phyloP scores from a whole-genome alignment of 2,329 filamentous ascomycete genomes.

The Pochonia chlamydosporia region DNA sequence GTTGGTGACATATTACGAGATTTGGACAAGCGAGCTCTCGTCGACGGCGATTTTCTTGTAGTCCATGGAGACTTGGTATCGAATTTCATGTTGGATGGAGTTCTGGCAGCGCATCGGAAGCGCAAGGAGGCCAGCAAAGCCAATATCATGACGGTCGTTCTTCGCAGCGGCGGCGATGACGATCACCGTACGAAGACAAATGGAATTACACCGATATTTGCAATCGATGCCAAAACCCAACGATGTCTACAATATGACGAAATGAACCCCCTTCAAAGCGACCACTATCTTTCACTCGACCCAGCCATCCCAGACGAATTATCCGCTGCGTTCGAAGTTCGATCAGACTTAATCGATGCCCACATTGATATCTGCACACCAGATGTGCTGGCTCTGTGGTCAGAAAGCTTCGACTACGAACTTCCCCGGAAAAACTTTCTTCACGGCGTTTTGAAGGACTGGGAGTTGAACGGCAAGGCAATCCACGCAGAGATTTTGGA shows the following conservation, averaged over 20 bases:
- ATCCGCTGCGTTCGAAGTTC: conserved; percentile 69
- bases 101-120: conserved; percentile 72
- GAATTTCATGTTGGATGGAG: conserved; percentile 77
- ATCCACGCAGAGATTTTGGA: conserved; percentile 84
- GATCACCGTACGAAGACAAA: conserved; percentile 73
- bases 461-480: conserved; percentile 94
- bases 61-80: conserved; percentile 91
- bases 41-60: conserved; percentile 85
- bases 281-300: conserved; percentile 67
- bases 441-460: conserved; percentile 90
- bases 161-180: conserved; percentile 66
- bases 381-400: conserved; percentile 90
- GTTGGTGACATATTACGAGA: conserved; percentile 94
- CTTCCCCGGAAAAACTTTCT: conserved; percentile 82
- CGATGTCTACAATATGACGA: conserved; percentile 94
- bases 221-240: conserved; percentile 73
- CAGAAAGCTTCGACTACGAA: conserved; percentile 96
- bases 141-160: conserved; percentile 94
- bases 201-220: conserved; percentile 74
- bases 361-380: conserved; percentile 97
- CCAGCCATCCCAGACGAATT: conserved; percentile 69
- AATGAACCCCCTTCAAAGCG: conserved; percentile 62
- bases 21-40: conserved; percentile 76
- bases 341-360: conserved; percentile 85
- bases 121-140: conserved; percentile 81